Evolutionary conservation across 768 basidiomycete genomes (phyloP), one percentile per base, ranked within the genome.

Genomic region (Podaxis sp.): DNA sequence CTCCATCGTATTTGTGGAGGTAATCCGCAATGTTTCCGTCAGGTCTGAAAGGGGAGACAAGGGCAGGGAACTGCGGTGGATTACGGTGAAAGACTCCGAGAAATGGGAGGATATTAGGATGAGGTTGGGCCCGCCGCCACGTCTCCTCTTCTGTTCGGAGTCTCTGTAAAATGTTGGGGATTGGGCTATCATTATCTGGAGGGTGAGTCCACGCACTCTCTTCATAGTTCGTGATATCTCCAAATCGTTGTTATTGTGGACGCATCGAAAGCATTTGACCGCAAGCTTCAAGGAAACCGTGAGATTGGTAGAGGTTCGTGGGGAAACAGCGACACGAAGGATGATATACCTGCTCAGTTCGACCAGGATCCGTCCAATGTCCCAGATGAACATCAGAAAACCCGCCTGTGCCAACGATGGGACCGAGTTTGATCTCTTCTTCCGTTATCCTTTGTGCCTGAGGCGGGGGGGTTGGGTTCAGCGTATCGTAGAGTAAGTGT

Each of bases 41-140:
- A 20, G 40, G 26, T n/a, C 62, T 44, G 49, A 36, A 30, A 15
- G 62, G 62, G 36, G 55, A 63, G 15, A 63, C 55, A 11, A 63
- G 54, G 5, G 46, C 60, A 36, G 60, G 52, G 22, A 59, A 46
- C 36, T 7, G 48, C 24, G 36, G 51, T 40, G 38, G 40, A n/a
- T 22, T 24, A 7, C 8, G 15, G 28, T 5, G 6, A 37, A 24
- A 55, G 7, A 33, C 26, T 17, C 56, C 56, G 15, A 63, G 17
- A 28, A 55, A 46, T 7, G 54, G 55, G 30, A 63, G 56, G 28
- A 63, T 40, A 20, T 61, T 51, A 11, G 44, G 53, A 8, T 53
- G 51, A 13, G 58, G 33, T 15, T 60, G 58, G 4, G 48, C 58
- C 3, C 7, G 33, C 24, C 33, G 49, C 58, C 58, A 60, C 4